These are phyloP conservation scores for Lactarius trivialis DNA, from an alignment of 768 basidiomycete species.

Conservation along the genomic window DNA sequence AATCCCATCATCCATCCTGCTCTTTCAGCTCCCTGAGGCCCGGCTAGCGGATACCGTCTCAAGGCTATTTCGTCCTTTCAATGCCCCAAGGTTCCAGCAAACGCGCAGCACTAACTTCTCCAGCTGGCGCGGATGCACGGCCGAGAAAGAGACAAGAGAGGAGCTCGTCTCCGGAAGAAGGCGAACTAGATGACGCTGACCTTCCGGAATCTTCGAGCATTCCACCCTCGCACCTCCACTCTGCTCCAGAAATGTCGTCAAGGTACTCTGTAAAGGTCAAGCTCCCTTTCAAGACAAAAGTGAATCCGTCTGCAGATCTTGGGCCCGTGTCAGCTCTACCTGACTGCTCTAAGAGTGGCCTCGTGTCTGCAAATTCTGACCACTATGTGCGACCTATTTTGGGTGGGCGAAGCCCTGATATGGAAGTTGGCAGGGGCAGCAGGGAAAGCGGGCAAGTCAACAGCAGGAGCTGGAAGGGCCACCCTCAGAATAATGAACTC, in stretches of 20 bases:
- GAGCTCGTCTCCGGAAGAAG: slow-evolving; percentile 65
- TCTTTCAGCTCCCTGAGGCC: neutral
- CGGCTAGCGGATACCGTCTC: neutral
- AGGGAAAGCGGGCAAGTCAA: slow-evolving; percentile 7
- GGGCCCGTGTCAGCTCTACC: neutral
- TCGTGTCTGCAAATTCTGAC: neutral
- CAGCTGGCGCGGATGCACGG: slow-evolving; percentile 36
- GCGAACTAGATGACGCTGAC: slow-evolving; percentile 64
- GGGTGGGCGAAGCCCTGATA: neutral
- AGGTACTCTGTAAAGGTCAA: slow-evolving; percentile 46
- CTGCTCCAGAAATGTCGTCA: slow-evolving; percentile 28
- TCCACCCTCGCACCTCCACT: slow-evolving; percentile 21
- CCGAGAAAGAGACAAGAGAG: slow-evolving; percentile 50
- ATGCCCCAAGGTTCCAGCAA: slow-evolving; percentile 34
- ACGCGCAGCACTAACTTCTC: slow-evolving; percentile 52
- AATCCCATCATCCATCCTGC: neutral
- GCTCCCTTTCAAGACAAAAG: slow-evolving; percentile 67
- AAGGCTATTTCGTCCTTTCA: neutral
- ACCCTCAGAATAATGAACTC: neutral
- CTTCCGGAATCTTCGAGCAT: slow-evolving; percentile 24
- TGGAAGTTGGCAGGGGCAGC: neutral
- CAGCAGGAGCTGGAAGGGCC: slow-evolving; percentile 12
- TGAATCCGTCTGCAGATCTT: slow-evolving; percentile 2
- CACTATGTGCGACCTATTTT: neutral
- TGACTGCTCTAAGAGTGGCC: neutral